Conservation (phyloP, 2,329 filamentous ascomycete species). For the Verticillium tricorpus region DNA sequence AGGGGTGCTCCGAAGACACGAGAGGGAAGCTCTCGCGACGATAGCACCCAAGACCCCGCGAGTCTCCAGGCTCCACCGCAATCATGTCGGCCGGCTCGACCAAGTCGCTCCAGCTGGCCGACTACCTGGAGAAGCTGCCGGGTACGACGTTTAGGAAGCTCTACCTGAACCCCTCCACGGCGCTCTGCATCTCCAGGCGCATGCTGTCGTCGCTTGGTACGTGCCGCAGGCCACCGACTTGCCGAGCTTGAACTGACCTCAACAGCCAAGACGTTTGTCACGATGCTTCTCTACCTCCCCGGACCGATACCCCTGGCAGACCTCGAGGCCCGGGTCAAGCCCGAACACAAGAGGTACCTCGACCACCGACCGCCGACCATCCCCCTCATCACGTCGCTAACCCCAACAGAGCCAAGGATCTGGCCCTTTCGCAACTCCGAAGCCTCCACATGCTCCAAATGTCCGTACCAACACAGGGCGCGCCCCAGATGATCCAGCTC, state of each 20-base stretch:
- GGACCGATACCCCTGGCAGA: conserved; percentile 73
- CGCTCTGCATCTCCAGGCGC: conserved; percentile 91
- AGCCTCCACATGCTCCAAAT: conserved; percentile 82
- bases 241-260: background rate
- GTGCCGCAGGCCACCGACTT: conserved; percentile 11
- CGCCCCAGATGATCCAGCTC: conserved; percentile 68
- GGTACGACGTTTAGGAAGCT: conserved; percentile 86
- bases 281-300: conserved; percentile 90
- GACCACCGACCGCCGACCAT: background rate
- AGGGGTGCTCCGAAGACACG: background rate
- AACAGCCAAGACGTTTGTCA: conserved; percentile 88
- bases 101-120: conserved; percentile 62
- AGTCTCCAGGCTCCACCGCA: conserved; percentile 2
- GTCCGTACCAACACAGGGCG: conserved; percentile 54
- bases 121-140: conserved; percentile 89
- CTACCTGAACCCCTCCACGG: conserved; percentile 93
- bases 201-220: conserved; percentile 90
- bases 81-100: conserved; percentile 41
- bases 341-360: conserved; percentile 43
- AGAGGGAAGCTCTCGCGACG: background rate
- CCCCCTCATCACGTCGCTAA: conserved; percentile 6
- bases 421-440: conserved; percentile 75
- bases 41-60: background rate
- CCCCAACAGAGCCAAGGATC: conserved; percentile 67
- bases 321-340: conserved; percentile 81